Conservation (phyloP, 2,329 filamentous ascomycete species). For the Colletotrichum sublineola region DNA sequence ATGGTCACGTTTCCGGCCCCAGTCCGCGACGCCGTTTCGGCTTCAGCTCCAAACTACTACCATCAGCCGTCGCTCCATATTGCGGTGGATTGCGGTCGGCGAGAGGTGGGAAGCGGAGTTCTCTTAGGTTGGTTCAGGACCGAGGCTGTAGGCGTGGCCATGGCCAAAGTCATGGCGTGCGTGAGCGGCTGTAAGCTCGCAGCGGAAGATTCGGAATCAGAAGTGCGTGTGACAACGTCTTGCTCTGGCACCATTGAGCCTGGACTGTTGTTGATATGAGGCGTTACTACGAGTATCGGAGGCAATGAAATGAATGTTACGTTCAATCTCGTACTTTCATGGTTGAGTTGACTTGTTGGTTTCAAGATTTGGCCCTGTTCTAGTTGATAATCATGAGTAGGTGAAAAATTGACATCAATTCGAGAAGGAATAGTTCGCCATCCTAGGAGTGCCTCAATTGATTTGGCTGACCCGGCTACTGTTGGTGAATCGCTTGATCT, state of each 20-base stretch:
- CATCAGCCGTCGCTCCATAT: not conserved
- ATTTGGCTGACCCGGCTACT: not conserved
- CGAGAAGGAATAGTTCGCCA: not conserved
- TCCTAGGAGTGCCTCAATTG: not conserved
- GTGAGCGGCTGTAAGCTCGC: not conserved
- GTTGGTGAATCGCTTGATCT: no score
- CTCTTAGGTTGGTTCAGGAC: not conserved
- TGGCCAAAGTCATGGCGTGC: not conserved
- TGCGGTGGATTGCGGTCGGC: not conserved
- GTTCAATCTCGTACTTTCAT: not conserved
- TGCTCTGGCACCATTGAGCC: not conserved
- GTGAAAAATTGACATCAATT: not conserved
- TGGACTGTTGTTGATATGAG: not conserved
- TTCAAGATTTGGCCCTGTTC: not conserved
- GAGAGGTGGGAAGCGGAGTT: not conserved
- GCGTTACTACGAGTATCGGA: no score
- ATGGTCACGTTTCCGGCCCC: not conserved
- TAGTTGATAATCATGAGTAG: not conserved
- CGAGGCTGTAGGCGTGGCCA: not conserved
- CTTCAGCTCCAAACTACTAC: not conserved
- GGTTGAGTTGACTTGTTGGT: rapidly evolving
- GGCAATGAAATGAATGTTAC: rapidly evolving
- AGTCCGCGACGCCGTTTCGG: not conserved
- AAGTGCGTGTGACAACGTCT: not conserved
- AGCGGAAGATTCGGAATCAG: not conserved